Base-by-base conservation (phyloP, 1,139 yeast species). In the Scheffersomyces illinoinensis region DNA sequence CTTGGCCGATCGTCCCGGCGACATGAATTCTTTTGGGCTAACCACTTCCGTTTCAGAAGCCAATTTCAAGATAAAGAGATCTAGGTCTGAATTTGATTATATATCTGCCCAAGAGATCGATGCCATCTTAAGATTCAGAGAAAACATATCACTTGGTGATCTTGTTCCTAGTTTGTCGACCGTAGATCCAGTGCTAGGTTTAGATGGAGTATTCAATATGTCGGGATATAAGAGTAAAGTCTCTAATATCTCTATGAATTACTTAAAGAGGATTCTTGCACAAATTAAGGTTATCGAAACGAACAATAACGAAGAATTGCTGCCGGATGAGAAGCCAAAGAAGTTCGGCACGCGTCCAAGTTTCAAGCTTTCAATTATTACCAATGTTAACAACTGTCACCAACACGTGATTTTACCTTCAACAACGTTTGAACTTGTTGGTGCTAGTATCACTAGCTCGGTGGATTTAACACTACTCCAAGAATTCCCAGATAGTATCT, bases 161-260 rank as follows among this genome's bases (percentile, higher is more conserved):
- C 26, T 20, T n/a, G 24, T 48, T 10, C 51, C 51, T 20, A 20
- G 24, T 10, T 48, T 48, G 17, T 14, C 17, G 17, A 20, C 14
- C 1, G 46, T 67, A 14, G 64, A 64, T 10, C 33, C 51, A 10
- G 56, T 67, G 5, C 53, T 58, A 14, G 55, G 53, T 4, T 53
- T 64, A 4, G 71, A 68, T 14, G 54, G 66, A 2, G 56, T 71
- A 1, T 47, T 71, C 4, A 73, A 72, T 56, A 48, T 74, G 23
- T 68, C 57, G 2, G 57, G 69, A 3, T 74, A 71, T 58, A 66
- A 70, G 51, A 67, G 79, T 58, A 65, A 64, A 43, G 54, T 76
- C 2, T 67, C 78, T 0, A 57, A 66, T 0, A 47, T 69, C 0
- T 58, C 67, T 0, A 58, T 73, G 19, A 62, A 61, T 33, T 46